Percentiles rank a stretch among this genome's conserved stretches.
These are phyloP conservation scores for Blastocystis sp. DNA, from an alignment of 352 stramenopile species.

Conservation along the genomic window DNA sequence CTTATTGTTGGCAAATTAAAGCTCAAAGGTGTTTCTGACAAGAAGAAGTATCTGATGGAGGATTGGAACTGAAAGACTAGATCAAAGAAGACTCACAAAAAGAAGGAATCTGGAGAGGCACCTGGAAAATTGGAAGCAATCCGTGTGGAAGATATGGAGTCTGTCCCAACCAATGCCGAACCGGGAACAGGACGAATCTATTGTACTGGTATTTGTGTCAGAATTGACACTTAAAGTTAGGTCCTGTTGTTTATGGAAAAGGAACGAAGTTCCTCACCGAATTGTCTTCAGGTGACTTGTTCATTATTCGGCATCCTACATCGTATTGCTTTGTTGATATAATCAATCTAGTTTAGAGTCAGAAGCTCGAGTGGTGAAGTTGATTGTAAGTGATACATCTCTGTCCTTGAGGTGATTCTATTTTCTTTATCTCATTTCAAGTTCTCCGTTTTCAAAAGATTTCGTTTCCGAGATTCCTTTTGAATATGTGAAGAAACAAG, in stretches of 20 bases:
- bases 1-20: conserved; percentile 53
- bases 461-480: conserved; percentile 32
- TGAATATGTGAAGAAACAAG: conserved; percentile 40
- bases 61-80: background rate
- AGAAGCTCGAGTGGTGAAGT: conserved; percentile 39
- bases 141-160: conserved; percentile 26
- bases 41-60: conserved; percentile 18
- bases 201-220: background rate
- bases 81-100: conserved; percentile 51
- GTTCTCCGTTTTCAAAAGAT: conserved; percentile 33
- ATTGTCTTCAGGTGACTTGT: conserved; percentile 5
- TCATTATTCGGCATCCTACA: conserved; percentile 35
- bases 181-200: conserved; percentile 45
- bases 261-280: conserved; percentile 47
- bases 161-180: conserved; percentile 20
- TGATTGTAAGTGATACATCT: conserved; percentile 37
- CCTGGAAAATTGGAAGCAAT: background rate
- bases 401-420: background rate
- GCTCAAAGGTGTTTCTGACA: conserved; percentile 18
- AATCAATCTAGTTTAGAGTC: background rate
- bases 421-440: background rate
- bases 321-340: background rate
- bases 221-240: background rate
- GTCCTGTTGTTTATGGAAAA: conserved; percentile 46
- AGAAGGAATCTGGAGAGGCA: conserved; percentile 10